phyloP scores from a whole-genome alignment of 495 filamentous ascomycete species.

The Thermothielavioides terrestris region DNA sequence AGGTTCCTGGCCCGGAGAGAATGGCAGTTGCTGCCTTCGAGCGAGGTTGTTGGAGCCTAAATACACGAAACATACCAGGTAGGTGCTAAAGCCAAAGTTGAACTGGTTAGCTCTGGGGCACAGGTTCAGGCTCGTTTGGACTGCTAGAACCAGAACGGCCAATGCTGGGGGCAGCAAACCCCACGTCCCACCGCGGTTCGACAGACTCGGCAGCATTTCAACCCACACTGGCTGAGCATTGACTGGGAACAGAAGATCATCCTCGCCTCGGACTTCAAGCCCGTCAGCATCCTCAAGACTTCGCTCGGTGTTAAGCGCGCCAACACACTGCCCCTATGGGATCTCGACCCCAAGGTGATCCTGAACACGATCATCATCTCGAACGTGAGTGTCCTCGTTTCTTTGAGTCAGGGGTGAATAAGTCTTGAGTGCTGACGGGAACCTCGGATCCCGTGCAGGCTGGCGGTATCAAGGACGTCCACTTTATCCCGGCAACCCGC shows the following conservation, averaged over 20 bases:
- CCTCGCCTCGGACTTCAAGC: conserved; percentile 55
- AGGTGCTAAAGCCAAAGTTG: too few relatives aligned
- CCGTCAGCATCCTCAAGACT: conserved; percentile 52
- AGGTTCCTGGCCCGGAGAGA: too few relatives aligned
- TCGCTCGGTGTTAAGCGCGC: conserved; percentile 43
- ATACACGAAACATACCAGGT: too few relatives aligned
- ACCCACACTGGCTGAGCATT: conserved; percentile 51
- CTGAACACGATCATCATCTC: conserved; percentile 56
- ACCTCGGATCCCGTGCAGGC: conserved; percentile 24
- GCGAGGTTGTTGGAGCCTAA: too few relatives aligned
- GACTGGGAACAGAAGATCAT: conserved; percentile 50
- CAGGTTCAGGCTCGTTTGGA: too few relatives aligned
- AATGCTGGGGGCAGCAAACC: too few relatives aligned
- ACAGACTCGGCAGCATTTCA: conserved; percentile 53
- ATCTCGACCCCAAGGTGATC: conserved; percentile 43
- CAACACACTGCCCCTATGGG: conserved; percentile 53
- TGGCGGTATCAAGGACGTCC: conserved; percentile 56
- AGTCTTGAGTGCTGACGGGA: background rate
- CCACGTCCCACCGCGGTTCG: too few relatives aligned
- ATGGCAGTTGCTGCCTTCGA: too few relatives aligned
- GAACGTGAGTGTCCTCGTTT: conserved; percentile 11
- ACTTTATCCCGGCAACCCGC: conserved; percentile 54
- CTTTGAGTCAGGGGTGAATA: too few relatives aligned
- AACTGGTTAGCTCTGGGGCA: too few relatives aligned
- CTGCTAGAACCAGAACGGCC: too few relatives aligned